These are phyloP conservation scores for Plasmodium gonderi DNA, from an alignment of 169 alveolate species.

Conservation along the genomic window DNA sequence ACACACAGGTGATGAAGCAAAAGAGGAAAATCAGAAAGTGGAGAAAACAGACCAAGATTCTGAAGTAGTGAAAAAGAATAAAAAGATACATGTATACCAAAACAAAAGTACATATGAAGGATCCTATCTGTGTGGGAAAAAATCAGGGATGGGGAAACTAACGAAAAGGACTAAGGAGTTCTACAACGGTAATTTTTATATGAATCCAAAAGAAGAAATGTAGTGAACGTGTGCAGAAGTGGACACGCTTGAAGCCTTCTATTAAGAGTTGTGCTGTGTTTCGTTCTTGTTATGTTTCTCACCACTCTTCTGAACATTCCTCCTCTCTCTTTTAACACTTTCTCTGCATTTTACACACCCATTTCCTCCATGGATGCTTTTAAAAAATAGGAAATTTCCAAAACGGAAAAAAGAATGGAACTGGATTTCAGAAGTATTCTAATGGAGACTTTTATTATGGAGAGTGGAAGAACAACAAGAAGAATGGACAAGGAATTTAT, in stretches of 20 bases:
- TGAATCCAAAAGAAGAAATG: not conserved
- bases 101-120: conserved; percentile 55
- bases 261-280: too few species aligned
- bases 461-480: conserved; percentile 90
- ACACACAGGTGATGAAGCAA: conserved; percentile 24
- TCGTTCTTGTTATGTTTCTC: not conserved
- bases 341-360: not conserved
- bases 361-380: not conserved
- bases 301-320: not conserved
- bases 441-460: conserved; percentile 94
- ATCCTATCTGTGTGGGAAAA: not conserved
- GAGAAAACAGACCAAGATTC: not conserved
- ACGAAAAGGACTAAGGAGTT: not conserved
- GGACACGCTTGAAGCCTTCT: too few species aligned
- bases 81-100: conserved; percentile 12
- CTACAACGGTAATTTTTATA: conserved; percentile 44
- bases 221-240: not conserved
- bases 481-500: conserved; percentile 93
- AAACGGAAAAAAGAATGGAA: conserved; percentile 90
- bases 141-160: conserved; percentile 15
- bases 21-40: conserved; percentile 5
- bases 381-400: conserved; percentile 85
- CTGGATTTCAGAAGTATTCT: conserved; percentile 91
- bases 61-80: conserved; percentile 1
- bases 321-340: not conserved